Percentiles rank a stretch among this genome's conserved stretches.
phyloP scores from a whole-genome alignment of 2,329 filamentous ascomycete species.

The Orbilia javanica region DNA sequence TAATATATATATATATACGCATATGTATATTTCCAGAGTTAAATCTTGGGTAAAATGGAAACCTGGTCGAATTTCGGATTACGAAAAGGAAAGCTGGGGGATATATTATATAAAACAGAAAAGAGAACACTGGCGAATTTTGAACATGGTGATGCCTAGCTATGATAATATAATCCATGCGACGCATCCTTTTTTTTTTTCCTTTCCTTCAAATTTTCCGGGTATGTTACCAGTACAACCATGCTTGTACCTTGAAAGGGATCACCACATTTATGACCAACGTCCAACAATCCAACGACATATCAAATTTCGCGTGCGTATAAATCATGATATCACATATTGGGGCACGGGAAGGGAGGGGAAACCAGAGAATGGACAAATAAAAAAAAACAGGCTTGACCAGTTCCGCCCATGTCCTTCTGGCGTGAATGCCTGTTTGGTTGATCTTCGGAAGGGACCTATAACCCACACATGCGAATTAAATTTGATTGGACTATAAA shows the following conservation, averaged over 20 bases:
- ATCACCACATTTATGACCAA: too few relatives aligned
- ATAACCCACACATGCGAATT: neutral
- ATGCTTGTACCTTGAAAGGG: neutral
- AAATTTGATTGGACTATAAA: slow-evolving; percentile 24
- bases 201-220: neutral
- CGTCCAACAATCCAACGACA: too few relatives aligned
- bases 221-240: too few relatives aligned
- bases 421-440: slow-evolving; percentile 19
- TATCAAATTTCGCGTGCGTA: slow-evolving; percentile 12
- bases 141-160: slow-evolving; percentile 9
- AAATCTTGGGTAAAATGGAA: slow-evolving; percentile 23
- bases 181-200: slow-evolving; percentile 13
- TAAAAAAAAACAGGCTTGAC: neutral
- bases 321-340: neutral
- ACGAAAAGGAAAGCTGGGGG: neutral
- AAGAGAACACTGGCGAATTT: neutral
- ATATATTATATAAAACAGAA: neutral
- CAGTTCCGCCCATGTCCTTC: neutral
- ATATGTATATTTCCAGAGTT: neutral
- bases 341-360: too few relatives aligned
- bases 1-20: neutral
- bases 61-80: slow-evolving; percentile 10
- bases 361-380: neutral
- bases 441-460: slow-evolving; percentile 7
- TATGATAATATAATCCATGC: slow-evolving; percentile 8